These are phyloP conservation scores for Lactarius pseudohatsudake DNA, from an alignment of 768 basidiomycete genomes.

Conservation along the genomic window DNA sequence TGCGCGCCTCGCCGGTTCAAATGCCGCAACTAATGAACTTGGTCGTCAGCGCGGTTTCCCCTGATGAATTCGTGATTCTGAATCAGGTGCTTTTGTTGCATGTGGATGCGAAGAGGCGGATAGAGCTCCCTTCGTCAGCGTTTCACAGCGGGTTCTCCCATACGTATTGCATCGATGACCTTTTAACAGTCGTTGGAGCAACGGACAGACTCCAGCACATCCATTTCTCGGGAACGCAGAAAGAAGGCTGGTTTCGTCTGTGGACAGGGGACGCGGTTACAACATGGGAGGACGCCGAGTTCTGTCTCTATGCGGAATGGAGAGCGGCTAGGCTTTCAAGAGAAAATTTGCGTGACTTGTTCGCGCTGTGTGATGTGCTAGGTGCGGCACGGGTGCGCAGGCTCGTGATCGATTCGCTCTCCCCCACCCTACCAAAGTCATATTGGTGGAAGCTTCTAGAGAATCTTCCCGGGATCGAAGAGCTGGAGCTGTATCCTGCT, in stretches of 20 bases:
- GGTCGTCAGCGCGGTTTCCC: background rate
- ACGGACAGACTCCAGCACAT: background rate
- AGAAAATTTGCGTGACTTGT: background rate
- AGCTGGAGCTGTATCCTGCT: background rate
- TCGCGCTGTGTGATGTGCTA: background rate
- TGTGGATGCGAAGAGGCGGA: background rate
- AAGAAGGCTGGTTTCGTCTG: background rate
- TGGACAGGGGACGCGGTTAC: background rate
- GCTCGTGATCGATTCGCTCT: background rate
- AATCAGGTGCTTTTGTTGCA: background rate
- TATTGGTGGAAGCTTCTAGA: background rate
- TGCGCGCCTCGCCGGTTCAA: background rate
- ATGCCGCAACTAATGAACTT: background rate
- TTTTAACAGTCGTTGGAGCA: background rate
- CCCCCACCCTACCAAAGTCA: too few relatives aligned
- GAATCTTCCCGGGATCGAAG: background rate
- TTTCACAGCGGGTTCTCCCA: background rate
- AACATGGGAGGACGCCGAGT: background rate
- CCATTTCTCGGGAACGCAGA: background rate
- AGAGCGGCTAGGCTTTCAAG: background rate
- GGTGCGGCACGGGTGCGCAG: background rate
- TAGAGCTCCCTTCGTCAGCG: background rate
- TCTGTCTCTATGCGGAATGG: background rate
- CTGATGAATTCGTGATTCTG: background rate
- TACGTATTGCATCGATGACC: background rate